phyloP scores from a whole-genome alignment of 768 basidiomycete species.

The Tricholoma flavovirens region DNA sequence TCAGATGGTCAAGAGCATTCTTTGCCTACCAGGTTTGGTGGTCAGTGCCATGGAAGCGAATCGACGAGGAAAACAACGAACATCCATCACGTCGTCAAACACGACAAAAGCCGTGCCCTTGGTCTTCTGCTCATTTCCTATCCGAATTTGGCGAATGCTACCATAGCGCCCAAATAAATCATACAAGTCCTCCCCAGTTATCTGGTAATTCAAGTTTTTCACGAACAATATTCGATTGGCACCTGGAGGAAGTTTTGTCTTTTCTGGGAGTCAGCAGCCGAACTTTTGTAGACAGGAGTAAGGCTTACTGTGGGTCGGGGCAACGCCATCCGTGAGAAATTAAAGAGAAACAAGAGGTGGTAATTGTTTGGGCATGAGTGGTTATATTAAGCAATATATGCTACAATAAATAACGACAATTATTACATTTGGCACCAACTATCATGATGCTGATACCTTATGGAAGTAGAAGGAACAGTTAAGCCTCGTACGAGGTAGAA shows the following conservation, averaged over 20 bases:
- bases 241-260: conserved; percentile 88
- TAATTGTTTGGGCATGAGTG: not conserved
- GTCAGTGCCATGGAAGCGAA: conserved; percentile 6
- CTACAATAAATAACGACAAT: no score
- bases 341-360: not conserved
- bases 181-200: conserved; percentile 90
- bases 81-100: conserved; percentile 95
- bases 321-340: conserved; percentile 51
- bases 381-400: not conserved
- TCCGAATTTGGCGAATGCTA: conserved; percentile 89
- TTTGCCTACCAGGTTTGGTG: conserved; percentile 59
- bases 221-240: conserved; percentile 91
- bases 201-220: conserved; percentile 89
- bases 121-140: conserved; percentile 88
- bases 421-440: no score
- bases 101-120: conserved; percentile 97
- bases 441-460: no score
- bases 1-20: conserved; percentile 93
- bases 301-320: conserved; percentile 62
- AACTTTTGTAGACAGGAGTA: not conserved
- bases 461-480: no score
- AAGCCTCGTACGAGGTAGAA: no score
- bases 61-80: conserved; percentile 29
- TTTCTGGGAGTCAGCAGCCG: not conserved
- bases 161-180: conserved; percentile 98